Evolutionary conservation across 306 rosid genomes (phyloP).

Genomic region (Casuarina cunninghamiana): DNA sequence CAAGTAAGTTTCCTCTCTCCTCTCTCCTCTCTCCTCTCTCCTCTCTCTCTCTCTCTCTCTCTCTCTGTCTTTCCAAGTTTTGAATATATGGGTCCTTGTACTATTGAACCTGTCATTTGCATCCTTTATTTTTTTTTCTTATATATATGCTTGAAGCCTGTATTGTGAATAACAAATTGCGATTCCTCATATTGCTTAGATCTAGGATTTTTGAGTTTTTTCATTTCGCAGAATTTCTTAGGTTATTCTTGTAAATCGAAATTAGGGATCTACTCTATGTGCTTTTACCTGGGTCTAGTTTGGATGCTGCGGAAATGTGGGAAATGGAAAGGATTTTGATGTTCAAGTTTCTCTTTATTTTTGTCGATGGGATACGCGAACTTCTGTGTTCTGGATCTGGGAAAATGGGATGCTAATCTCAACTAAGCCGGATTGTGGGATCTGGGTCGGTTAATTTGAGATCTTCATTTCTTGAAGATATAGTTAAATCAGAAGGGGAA

Average conservation of each 20-base stretch:
- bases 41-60: constrained; percentile 16
- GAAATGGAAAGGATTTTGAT: constrained; percentile 28
- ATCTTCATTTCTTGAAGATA: not conserved
- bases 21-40: constrained; percentile 21
- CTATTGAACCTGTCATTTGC: constrained; percentile 57
- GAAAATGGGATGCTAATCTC: constrained; percentile 21
- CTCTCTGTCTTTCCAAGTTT: constrained; percentile 44
- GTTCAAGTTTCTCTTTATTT: constrained; percentile 31
- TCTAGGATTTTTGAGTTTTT: constrained; percentile 29
- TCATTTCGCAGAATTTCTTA: constrained; percentile 20
- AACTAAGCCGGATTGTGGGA: constrained; percentile 18
- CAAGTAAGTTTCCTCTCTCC: constrained; percentile 86
- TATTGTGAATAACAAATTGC: constrained; percentile 13
- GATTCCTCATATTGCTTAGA: constrained; percentile 33
- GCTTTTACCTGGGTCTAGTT: constrained; percentile 2
- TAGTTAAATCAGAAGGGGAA: not conserved
- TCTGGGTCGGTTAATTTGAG: constrained; percentile 8
- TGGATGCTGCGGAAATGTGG: constrained; percentile 38
- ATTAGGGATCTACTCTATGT: constrained; percentile 39
- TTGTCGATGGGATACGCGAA: constrained; percentile 25
- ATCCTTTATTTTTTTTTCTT: constrained; percentile 34
- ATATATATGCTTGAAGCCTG: constrained; percentile 27
- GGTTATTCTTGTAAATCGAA: constrained; percentile 13
- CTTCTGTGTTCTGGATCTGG: constrained; percentile 14
- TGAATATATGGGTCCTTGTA: constrained; percentile 86